Conservation (phyloP, 352 stramenopile species). For the Globisporangium apiculatum region DNA sequence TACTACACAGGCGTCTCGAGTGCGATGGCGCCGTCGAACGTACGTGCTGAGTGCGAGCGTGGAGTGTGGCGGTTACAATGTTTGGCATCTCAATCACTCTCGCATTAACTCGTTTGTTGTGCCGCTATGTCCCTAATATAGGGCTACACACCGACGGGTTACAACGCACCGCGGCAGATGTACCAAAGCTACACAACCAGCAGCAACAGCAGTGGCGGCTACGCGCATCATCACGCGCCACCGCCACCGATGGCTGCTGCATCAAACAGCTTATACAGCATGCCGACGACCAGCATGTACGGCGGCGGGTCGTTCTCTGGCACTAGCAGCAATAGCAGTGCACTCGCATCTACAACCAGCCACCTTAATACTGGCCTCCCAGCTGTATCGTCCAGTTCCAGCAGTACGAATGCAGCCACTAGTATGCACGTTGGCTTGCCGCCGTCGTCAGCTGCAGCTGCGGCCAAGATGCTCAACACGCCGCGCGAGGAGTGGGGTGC, state of each 20-base stretch:
- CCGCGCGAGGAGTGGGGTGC: constrained; percentile 84
- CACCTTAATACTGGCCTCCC: neutral
- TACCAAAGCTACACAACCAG: constrained; percentile 5
- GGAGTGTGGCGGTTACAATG: neutral
- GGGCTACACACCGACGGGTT: constrained; percentile 6
- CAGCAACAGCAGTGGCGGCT: neutral
- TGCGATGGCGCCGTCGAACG: constrained; percentile 5
- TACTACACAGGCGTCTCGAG: constrained; percentile 8
- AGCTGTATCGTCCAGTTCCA: neutral
- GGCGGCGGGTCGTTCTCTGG: constrained; percentile 11
- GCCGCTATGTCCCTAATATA: neutral
- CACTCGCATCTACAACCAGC: neutral
- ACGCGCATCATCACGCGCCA: neutral
- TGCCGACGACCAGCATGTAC: constrained; percentile 12
- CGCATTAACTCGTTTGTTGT: no score
- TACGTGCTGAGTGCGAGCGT: constrained; percentile 5
- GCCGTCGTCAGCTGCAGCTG: constrained; percentile 27
- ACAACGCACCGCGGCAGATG: constrained; percentile 5
- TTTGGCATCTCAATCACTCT: no score
- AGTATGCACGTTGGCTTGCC: constrained; percentile 25
- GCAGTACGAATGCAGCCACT: neutral
- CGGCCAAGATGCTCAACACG: constrained; percentile 50
- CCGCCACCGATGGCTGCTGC: neutral
- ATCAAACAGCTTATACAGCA: constrained; percentile 27
- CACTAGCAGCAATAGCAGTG: neutral